Conservation (phyloP, 371 early-diverging fungal species). For the Mycotypha africana region DNA sequence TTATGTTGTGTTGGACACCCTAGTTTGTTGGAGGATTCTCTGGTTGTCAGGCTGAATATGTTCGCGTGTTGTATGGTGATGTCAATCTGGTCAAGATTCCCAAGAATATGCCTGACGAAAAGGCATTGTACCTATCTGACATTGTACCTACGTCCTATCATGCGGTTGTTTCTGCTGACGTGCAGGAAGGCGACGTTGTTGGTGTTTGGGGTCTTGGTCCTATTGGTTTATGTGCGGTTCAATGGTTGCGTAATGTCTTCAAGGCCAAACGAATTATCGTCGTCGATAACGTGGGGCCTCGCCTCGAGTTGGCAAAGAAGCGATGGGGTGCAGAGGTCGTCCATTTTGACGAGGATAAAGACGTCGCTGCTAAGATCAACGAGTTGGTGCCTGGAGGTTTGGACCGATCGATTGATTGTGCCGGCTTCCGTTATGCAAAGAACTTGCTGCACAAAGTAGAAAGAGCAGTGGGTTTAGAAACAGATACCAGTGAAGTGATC, state of each 20-base stretch:
- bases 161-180: slow-evolving; percentile 37
- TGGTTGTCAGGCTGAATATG: slow-evolving; percentile 58
- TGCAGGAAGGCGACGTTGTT: slow-evolving; percentile 41
- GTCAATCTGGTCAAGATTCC: slow-evolving; percentile 53
- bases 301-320: slow-evolving; percentile 39
- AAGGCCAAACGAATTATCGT: slow-evolving; percentile 50
- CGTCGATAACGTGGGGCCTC: slow-evolving; percentile 46
- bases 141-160: slow-evolving; percentile 59
- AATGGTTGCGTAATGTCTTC: slow-evolving; percentile 44
- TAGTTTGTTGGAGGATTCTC: slow-evolving; percentile 15
- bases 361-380: slow-evolving; percentile 32
- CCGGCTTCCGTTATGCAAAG: slow-evolving; percentile 17
- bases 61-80: slow-evolving; percentile 54
- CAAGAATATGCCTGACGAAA: slow-evolving; percentile 43
- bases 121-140: slow-evolving; percentile 52
- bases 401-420: slow-evolving; percentile 51
- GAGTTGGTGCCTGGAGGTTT: slow-evolving; percentile 42
- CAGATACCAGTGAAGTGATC: slow-evolving; percentile 53
- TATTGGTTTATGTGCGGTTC: slow-evolving; percentile 47
- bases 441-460: slow-evolving; percentile 7
- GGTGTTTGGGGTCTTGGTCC: slow-evolving; percentile 61
- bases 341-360: slow-evolving; percentile 37
- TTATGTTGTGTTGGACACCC: too few relatives aligned
- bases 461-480: slow-evolving; percentile 48
- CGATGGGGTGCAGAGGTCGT: slow-evolving; percentile 41